Conservation (phyloP, 2,329 filamentous ascomycete species). For the Myriosclerotinia scirpicola region DNA sequence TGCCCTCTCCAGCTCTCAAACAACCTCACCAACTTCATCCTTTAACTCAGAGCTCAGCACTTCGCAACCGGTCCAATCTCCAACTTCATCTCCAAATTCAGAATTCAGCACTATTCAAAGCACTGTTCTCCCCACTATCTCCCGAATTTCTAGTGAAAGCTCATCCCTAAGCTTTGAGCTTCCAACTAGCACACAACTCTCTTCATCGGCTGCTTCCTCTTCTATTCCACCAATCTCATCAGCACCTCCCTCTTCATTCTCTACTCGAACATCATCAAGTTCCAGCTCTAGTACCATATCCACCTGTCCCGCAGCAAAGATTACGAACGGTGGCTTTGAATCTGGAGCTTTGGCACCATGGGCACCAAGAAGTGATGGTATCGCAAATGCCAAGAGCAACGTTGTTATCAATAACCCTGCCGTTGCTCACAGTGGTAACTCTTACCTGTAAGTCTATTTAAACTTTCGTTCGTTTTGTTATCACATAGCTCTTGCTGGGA, state of each 20-base stretch:
- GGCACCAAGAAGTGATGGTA: constrained; percentile 10
- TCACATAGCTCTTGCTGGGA: neutral
- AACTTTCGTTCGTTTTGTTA: rapidly evolving
- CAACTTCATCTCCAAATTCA: neutral
- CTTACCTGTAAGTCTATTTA: constrained; percentile 12
- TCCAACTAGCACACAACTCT: constrained; percentile 8
- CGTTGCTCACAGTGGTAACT: neutral
- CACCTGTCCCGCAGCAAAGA: constrained; percentile 14
- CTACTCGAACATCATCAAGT: constrained; percentile 4
- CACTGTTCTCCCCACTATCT: neutral
- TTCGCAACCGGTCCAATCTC: neutral
- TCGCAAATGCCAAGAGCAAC: constrained; percentile 12
- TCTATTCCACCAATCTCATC: neutral
- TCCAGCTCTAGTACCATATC: constrained; percentile 12
- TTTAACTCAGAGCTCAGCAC: neutral
- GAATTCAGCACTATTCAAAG: neutral
- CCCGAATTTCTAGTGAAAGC: neutral
- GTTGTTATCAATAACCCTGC: constrained; percentile 15
- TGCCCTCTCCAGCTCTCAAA: neutral
- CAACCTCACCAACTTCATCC: neutral
- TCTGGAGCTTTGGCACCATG: constrained; percentile 11
- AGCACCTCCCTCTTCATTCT: constrained; percentile 1
- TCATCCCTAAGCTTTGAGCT: neutral
- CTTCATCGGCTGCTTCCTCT: constrained; percentile 3
- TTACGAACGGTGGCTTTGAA: constrained; percentile 22